Evolutionary conservation across 2,329 filamentous ascomycete genomes (phyloP).

Genomic region (Aspergillus sp.): DNA sequence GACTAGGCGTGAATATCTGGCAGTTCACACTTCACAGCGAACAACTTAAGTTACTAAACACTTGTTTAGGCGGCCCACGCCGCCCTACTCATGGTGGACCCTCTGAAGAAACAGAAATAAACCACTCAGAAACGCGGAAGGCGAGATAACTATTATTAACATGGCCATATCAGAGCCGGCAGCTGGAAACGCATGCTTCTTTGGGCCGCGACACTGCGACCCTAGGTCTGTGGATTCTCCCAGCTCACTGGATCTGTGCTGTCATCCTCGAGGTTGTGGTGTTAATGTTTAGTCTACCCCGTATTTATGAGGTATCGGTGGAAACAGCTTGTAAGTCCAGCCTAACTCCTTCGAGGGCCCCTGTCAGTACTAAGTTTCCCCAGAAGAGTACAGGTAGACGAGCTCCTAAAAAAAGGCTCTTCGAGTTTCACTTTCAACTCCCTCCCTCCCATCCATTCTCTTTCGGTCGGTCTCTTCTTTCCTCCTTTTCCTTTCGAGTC

Average conservation of each 20-base stretch:
- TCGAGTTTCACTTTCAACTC: background rate
- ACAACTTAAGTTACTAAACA: background rate
- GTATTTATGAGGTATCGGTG: background rate
- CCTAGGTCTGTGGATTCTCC: background rate
- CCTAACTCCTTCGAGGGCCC: background rate
- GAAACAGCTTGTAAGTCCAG: background rate
- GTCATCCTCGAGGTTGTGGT: no score
- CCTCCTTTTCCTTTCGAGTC: background rate
- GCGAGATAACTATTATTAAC: slow-evolving; percentile 5
- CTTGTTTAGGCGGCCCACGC: slow-evolving; percentile 22
- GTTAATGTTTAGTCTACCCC: background rate
- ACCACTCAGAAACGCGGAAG: slow-evolving; percentile 4
- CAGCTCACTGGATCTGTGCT: background rate
- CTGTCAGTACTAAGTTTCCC: background rate
- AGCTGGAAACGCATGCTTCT: background rate
- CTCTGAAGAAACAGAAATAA: slow-evolving; percentile 9
- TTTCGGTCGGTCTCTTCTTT: background rate
- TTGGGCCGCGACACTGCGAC: background rate
- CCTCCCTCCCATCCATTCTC: background rate
- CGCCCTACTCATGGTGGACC: slow-evolving; percentile 21
- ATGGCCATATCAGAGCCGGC: background rate
- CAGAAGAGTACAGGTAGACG: slow-evolving; percentile 10
- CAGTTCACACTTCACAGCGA: slow-evolving; percentile 8
- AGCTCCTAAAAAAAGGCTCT: background rate
- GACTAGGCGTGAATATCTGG: slow-evolving; percentile 4